These are phyloP conservation scores for Asparagopsis taxiformis DNA, from an alignment of 31 red algal genomes.

Conservation along the genomic window DNA sequence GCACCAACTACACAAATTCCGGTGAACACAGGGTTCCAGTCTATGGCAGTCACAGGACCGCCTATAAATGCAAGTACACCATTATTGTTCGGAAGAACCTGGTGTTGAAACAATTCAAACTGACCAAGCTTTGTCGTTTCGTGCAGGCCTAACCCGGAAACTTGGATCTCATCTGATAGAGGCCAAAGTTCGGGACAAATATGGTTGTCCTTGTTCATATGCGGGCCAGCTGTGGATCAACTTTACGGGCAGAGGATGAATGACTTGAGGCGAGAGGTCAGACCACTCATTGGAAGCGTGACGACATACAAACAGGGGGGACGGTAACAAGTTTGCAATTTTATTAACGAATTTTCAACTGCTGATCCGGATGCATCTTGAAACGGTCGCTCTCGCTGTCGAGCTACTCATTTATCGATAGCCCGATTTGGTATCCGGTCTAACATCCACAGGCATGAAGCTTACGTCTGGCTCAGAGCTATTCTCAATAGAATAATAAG, in stretches of 20 bases:
- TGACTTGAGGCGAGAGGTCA: too few relatives aligned
- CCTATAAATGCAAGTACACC: constrained; percentile 33
- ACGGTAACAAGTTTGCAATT: too few relatives aligned
- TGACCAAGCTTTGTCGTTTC: not conserved
- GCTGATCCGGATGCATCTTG: not conserved
- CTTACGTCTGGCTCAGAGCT: constrained; percentile 19
- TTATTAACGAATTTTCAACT: too few relatives aligned
- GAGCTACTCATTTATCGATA: constrained; percentile 5
- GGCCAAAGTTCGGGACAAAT: not conserved
- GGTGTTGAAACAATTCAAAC: not conserved
- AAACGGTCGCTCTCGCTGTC: not conserved
- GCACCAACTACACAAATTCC: constrained; percentile 44
- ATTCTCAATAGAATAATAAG: constrained; percentile 23
- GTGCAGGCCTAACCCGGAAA: not conserved
- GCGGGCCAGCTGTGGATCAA: too few relatives aligned
- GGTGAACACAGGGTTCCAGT: constrained; percentile 33
- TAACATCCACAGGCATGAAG: constrained; percentile 48
- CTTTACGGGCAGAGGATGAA: too few relatives aligned
- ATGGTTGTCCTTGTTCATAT: too few relatives aligned
- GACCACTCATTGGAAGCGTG: too few relatives aligned
- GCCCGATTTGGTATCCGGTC: too few relatives aligned
- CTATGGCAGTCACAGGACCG: constrained; percentile 38
- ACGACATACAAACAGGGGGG: too few relatives aligned
- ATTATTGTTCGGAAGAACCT: not conserved
- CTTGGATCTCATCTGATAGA: not conserved